Conservation (phyloP, 345 rosid species). For the Raphanus sativus region DNA sequence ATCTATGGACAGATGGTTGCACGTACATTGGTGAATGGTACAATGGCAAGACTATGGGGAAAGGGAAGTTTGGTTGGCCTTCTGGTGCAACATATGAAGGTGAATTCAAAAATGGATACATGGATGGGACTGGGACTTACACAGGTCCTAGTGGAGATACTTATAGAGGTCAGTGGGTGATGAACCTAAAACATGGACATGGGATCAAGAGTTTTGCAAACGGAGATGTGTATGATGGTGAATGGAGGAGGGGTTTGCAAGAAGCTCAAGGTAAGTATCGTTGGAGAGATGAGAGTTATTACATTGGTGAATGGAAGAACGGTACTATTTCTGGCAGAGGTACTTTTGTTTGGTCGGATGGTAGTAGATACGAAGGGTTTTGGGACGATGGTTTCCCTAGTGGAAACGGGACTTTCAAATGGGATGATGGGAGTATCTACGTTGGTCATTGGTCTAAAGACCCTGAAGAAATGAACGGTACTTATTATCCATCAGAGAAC, state of each 20-base stretch:
- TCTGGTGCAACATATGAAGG: conserved; percentile 86
- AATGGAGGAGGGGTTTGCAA: conserved; percentile 78
- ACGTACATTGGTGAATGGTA: conserved; percentile 85
- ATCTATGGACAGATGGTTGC: conserved; percentile 92
- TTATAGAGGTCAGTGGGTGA: conserved; percentile 79
- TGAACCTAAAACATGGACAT: conserved; percentile 85
- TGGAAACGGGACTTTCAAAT: conserved; percentile 67
- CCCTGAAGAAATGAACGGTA: conserved; percentile 67
- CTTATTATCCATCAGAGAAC: conserved; percentile 57
- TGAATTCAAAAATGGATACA: conserved; percentile 79
- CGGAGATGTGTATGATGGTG: conserved; percentile 84
- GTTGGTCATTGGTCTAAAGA: conserved; percentile 84
- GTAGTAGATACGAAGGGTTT: conserved; percentile 67
- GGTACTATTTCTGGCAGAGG: conserved; percentile 67
- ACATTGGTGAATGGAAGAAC: conserved; percentile 76
- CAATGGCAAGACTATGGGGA: conserved; percentile 78
- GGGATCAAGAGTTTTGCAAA: conserved; percentile 57
- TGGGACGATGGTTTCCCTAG: conserved; percentile 83
- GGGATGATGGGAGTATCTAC: conserved; percentile 78
- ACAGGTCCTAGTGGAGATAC: conserved; percentile 59
- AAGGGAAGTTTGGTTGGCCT: conserved; percentile 92
- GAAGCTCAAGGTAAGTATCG: conserved; percentile 76
- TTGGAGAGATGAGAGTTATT: conserved; percentile 63
- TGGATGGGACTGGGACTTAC: conserved; percentile 82
- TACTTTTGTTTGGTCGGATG: conserved; percentile 61